Evolutionary conservation across 495 filamentous ascomycete genomes (phyloP), one percentile per base, ranked within the genome.

Genomic region (Penicillium argentinense): DNA sequence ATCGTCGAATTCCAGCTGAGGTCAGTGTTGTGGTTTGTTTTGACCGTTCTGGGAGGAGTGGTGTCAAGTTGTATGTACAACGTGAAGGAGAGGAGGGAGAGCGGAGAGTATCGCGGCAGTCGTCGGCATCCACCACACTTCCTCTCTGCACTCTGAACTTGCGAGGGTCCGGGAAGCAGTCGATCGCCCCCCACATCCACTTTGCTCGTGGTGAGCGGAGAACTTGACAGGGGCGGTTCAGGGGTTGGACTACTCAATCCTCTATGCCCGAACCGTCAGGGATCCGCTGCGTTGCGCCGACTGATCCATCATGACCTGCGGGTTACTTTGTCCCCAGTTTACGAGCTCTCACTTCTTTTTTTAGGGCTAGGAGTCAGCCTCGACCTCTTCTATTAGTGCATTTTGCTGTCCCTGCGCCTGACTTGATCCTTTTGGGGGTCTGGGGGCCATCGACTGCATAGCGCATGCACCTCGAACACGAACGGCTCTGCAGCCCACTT

Each of bases 141-240:
- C 12, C 2, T 39, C 36, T 13, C 9, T 21, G n/a, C 14, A 6
- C 33, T 26, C n/a, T n/a, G n/a, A n/a, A n/a, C n/a, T n/a, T n/a
- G n/a, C 39, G 39, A 25, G 27, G 39, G 33, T 17, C 16, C 16
- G 42, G 33, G 27, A 16, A 39, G 13, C 25, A 27, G 56, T 50
- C 52, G 59, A 63, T 63, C 59, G 24, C 38, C 39, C 59, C 53
- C 59, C 59, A 63, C 56, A 60, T 49, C 24, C 30, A 45, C 51
- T 58, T 54, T 49, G 50, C 51, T 56, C 47, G 45, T 54, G 52
- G 41, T 38, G 28, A 52, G 57, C 58, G 59, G 59, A 59, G 56
- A 54, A 58, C 26, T 40, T 58, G 53, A 53, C 51, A 54, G 50
- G 53, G 56, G 56, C 49, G 52, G 59, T 60, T 63, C 59, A 63